phyloP scores from a whole-genome alignment of 768 basidiomycete genomes.

The Lyophyllum atratum region DNA sequence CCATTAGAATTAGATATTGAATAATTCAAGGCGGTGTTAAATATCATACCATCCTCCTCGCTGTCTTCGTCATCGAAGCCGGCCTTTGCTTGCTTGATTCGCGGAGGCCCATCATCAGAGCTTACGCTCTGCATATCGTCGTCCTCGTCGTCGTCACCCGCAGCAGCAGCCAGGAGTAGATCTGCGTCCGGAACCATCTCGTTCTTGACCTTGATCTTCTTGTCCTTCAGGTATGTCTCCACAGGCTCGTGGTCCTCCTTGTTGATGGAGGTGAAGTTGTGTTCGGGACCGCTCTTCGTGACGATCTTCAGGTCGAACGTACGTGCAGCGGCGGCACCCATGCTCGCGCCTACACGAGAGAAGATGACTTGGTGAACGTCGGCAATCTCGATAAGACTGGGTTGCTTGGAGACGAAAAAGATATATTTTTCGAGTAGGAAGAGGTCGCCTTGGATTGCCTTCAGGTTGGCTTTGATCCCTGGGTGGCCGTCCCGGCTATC shows the following conservation, averaged over 20 bases:
- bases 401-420: constrained; percentile 97
- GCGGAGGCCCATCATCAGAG: constrained; percentile 65
- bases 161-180: constrained; percentile 65
- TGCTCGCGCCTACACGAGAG: constrained; percentile 88
- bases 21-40: not conserved
- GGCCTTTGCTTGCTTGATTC: constrained; percentile 47
- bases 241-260: constrained; percentile 93
- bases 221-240: constrained; percentile 82
- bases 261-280: constrained; percentile 90
- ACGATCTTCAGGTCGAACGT: constrained; percentile 95
- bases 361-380: constrained; percentile 92
- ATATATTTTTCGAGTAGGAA: constrained; percentile 98
- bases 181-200: constrained; percentile 92
- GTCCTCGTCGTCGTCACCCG: constrained; percentile 70
- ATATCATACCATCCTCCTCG: constrained; percentile 63
- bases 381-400: constrained; percentile 84
- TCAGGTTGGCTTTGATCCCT: constrained; percentile 97
- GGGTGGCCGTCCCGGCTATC: constrained; percentile 83
- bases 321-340: constrained; percentile 80
- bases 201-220: constrained; percentile 93
- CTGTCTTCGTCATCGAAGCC: constrained; percentile 76
- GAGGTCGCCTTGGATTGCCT: constrained; percentile 94
- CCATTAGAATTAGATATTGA: not conserved
- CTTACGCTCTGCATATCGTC: constrained; percentile 85
- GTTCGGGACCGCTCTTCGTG: constrained; percentile 80